phyloP scores from a whole-genome alignment of 305 asterid genomes.

The Plantago lanceolata region DNA sequence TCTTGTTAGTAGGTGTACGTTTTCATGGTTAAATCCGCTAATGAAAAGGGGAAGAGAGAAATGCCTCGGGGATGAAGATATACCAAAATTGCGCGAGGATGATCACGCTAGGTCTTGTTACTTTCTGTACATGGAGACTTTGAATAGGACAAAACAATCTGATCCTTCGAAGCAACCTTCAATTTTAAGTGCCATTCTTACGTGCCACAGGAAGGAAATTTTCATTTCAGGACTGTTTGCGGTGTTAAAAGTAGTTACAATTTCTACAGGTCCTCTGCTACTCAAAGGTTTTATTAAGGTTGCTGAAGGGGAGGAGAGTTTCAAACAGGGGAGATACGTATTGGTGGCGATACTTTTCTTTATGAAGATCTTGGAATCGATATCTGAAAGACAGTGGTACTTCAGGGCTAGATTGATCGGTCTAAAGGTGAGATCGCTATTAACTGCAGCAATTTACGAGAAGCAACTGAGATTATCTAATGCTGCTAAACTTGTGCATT shows the following conservation, averaged over 20 bases:
- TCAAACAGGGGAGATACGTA: slow-evolving; percentile 49
- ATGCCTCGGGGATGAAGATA: slow-evolving; percentile 68
- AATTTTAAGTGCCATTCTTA: slow-evolving; percentile 47
- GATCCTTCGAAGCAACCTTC: slow-evolving; percentile 44
- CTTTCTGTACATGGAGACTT: slow-evolving; percentile 35
- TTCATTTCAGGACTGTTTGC: slow-evolving; percentile 73
- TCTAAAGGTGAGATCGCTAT: slow-evolving; percentile 59
- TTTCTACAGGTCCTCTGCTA: slow-evolving; percentile 79
- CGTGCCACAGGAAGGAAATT: slow-evolving; percentile 61
- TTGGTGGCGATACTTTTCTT: slow-evolving; percentile 61
- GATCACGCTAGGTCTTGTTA: slow-evolving; percentile 79
- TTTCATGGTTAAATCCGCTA: slow-evolving; percentile 89
- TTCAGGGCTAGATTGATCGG: slow-evolving; percentile 69
- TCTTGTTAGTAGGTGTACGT: slow-evolving; percentile 46
- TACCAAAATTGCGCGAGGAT: slow-evolving; percentile 58
- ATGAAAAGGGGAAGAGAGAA: slow-evolving; percentile 72
- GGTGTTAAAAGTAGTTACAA: slow-evolving; percentile 49
- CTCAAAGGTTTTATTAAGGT: slow-evolving; percentile 75
- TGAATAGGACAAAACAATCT: slow-evolving; percentile 35
- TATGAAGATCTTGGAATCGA: slow-evolving; percentile 62
- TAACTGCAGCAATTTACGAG: slow-evolving; percentile 68
- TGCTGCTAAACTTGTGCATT: slow-evolving; percentile 62
- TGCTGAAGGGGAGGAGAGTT: slow-evolving; percentile 66
- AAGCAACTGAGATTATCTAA: slow-evolving; percentile 75
- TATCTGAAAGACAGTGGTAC: slow-evolving; percentile 90